phyloP scores from a whole-genome alignment of 2,329 filamentous ascomycete genomes.

The Clarireedia homoeocarpa region DNA sequence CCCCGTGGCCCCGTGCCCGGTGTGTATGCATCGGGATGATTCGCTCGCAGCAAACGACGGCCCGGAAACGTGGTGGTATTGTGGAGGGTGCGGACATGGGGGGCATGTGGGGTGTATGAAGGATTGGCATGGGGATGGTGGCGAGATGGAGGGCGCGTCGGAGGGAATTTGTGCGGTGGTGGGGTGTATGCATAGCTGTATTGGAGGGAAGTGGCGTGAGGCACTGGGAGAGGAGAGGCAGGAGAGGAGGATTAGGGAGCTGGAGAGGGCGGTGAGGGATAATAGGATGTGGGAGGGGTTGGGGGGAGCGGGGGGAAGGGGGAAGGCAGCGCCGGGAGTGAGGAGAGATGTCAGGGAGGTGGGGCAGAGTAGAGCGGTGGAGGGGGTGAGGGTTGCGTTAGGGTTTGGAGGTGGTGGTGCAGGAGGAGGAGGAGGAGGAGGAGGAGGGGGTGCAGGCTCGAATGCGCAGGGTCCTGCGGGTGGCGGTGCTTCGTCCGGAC shows the following conservation, averaged over 20 bases:
- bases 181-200: slow-evolving; percentile 56
- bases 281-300: slow-evolving; percentile 3
- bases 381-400: slow-evolving; percentile 48
- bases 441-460: not conserved
- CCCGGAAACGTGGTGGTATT: slow-evolving; percentile 48
- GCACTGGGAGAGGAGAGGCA: slow-evolving; percentile 32
- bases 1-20: slow-evolving; percentile 48
- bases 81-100: slow-evolving; percentile 53
- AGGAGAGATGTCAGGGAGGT: slow-evolving; percentile 47
- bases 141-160: slow-evolving; percentile 30
- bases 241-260: slow-evolving; percentile 35
- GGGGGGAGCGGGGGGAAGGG: not conserved
- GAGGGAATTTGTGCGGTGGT: slow-evolving; percentile 58
- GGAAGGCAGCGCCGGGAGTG: slow-evolving; percentile 31
- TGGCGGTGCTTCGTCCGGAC: slow-evolving; percentile 22
- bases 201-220: slow-evolving; percentile 48
- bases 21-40: slow-evolving; percentile 42
- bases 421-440: not conserved
- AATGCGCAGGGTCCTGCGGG: not conserved
- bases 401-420: slow-evolving; percentile 16
- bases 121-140: slow-evolving; percentile 45
- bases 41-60: not conserved
- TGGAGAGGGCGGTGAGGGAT: slow-evolving; percentile 31
- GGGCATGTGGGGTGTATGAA: slow-evolving; percentile 53
- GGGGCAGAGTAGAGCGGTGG: slow-evolving; percentile 51